Evolutionary conservation across 179 eudicot species (phyloP).

Genomic region (Corrigiola litoralis): DNA sequence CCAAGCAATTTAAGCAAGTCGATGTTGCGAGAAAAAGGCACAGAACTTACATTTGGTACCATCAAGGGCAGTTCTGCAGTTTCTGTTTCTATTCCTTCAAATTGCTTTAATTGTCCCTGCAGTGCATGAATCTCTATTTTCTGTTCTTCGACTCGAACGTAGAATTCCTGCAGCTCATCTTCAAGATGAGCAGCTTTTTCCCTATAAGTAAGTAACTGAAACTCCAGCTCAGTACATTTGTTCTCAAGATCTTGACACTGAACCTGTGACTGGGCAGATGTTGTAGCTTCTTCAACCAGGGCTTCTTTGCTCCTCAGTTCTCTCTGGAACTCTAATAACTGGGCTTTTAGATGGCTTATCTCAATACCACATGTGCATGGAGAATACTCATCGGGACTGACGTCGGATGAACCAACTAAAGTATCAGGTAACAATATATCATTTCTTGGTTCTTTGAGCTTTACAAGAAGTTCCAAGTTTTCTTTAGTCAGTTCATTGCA

Average conservation of each 20-base stretch:
- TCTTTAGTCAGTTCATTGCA: slow-evolving; percentile 73
- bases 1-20: slow-evolving; percentile 16
- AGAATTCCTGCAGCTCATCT: slow-evolving; percentile 29
- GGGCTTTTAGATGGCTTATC: slow-evolving; percentile 29
- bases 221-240: slow-evolving; percentile 29
- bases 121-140: slow-evolving; percentile 13
- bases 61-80: slow-evolving; percentile 13
- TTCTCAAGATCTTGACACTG: slow-evolving; percentile 23
- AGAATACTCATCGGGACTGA: slow-evolving; percentile 20
- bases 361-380: slow-evolving; percentile 32
- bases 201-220: slow-evolving; percentile 28
- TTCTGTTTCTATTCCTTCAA: slow-evolving; percentile 7
- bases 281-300: slow-evolving; percentile 20
- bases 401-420: slow-evolving; percentile 25
- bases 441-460: slow-evolving; percentile 48
- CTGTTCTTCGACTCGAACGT: slow-evolving; percentile 28
- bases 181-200: slow-evolving; percentile 33
- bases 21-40: slow-evolving; percentile 7
- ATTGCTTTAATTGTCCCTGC: slow-evolving; percentile 13
- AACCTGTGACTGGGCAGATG: slow-evolving; percentile 15
- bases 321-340: slow-evolving; percentile 19
- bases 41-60: slow-evolving; percentile 12
- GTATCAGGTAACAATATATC: slow-evolving; percentile 8
- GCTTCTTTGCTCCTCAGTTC: slow-evolving; percentile 36
- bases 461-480: slow-evolving; percentile 55